Percentiles rank a stretch among this genome's conserved stretches.
Conservation (phyloP, 2,329 filamentous ascomycete species). For the Ustulina deusta region DNA sequence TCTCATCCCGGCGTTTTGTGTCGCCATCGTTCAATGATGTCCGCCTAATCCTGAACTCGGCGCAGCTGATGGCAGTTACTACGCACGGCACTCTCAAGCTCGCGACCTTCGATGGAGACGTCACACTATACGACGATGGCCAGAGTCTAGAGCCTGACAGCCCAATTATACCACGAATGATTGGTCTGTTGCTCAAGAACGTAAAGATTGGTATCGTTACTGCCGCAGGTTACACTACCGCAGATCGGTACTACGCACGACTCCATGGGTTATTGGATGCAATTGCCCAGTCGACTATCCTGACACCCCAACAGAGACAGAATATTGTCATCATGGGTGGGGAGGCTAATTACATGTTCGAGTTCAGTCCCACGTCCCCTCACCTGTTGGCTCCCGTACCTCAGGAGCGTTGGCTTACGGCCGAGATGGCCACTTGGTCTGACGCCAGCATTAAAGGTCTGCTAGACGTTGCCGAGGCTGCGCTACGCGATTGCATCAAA, state of each 20-base stretch:
- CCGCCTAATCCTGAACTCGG: conserved; percentile 90
- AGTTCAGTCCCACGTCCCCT: conserved; percentile 73
- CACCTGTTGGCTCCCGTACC: conserved; percentile 77
- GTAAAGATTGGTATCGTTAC: conserved; percentile 96
- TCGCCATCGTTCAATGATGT: conserved; percentile 98
- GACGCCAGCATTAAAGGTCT: conserved; percentile 81
- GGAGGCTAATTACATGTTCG: conserved; percentile 95
- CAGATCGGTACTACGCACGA: conserved; percentile 85
- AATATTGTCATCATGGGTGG: conserved; percentile 93
- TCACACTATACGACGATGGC: conserved; percentile 94
- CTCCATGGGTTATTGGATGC: conserved; percentile 89
- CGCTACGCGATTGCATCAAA: conserved; percentile 82
- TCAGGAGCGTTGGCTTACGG: conserved; percentile 76
- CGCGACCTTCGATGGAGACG: conserved; percentile 96
- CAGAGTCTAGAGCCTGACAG: conserved; percentile 80
- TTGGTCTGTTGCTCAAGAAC: conserved; percentile 79
- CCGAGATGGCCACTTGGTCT: conserved; percentile 82
- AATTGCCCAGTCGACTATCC: conserved; percentile 68
- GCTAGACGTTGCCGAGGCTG: conserved; percentile 89
- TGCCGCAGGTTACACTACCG: conserved; percentile 92
- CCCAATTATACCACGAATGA: conserved; percentile 76
- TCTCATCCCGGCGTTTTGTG: conserved; percentile 91
- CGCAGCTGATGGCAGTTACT: conserved; percentile 92
- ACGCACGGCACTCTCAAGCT: conserved; percentile 79
- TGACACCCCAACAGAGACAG: conserved; percentile 76